Evolutionary conservation across 202 grass and related monocot genomes (phyloP).

Genomic region (Cymbopogon flexuosus): DNA sequence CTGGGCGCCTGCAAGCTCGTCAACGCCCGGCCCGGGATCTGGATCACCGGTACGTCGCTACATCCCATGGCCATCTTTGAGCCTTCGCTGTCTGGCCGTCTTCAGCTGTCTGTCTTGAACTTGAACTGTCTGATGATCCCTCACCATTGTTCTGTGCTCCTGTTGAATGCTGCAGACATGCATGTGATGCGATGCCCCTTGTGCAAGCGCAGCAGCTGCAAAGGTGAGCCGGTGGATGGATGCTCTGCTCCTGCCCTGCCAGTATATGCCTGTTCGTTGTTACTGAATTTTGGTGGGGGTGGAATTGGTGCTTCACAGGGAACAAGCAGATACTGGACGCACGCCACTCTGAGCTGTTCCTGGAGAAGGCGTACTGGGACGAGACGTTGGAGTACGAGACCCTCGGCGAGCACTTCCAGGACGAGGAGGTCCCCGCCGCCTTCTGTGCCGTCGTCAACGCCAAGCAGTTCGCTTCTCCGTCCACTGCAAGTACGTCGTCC

Average conservation of each 20-base stretch:
- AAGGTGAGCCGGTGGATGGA: conserved; percentile 42
- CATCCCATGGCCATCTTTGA: background rate
- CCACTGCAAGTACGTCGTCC: conserved; percentile 37
- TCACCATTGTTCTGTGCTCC: background rate
- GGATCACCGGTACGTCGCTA: conserved; percentile 69
- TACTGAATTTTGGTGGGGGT: conserved; percentile 16
- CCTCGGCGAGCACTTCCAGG: conserved; percentile 50
- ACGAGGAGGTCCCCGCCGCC: conserved; percentile 31
- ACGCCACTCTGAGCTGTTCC: conserved; percentile 73
- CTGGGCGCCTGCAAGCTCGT: conserved; percentile 52
- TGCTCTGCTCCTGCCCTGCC: background rate
- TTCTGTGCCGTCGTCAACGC: conserved; percentile 65
- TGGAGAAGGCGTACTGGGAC: conserved; percentile 58
- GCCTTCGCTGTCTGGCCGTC: background rate
- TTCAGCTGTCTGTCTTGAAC: background rate
- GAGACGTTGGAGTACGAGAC: conserved; percentile 70
- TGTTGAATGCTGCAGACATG: conserved; percentile 56
- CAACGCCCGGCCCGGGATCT: conserved; percentile 66
- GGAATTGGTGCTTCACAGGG: conserved; percentile 58
- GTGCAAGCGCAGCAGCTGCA: conserved; percentile 59
- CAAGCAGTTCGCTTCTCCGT: conserved; percentile 10
- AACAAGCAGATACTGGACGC: conserved; percentile 83
- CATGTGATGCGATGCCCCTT: conserved; percentile 67
- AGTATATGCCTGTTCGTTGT: background rate
- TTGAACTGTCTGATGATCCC: background rate